Evolutionary conservation across 495 filamentous ascomycete genomes (phyloP), one percentile per base, ranked within the genome.

Genomic region (Lophium mytilinum): DNA sequence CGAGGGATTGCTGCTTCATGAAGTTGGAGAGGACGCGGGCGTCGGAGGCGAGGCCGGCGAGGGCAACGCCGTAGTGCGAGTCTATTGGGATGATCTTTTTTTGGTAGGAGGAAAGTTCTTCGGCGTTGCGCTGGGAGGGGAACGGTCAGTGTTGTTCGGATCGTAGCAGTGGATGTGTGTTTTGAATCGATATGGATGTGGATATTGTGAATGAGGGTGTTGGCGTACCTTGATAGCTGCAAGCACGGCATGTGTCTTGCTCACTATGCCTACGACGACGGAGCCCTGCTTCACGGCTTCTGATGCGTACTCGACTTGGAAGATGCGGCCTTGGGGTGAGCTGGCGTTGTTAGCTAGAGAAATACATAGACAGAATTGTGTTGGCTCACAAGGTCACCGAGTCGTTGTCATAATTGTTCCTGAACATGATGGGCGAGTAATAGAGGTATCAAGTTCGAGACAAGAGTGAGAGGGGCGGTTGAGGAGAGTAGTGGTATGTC

Each of bases 371-470:
- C 34, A 4, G 35, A 40, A 39, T 17, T 9, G 45, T 1, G 6
- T 39, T 58, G 63, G 73, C 81, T 75, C 81, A 96, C 91, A 97
- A 98, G 76, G 93, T 98, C 74, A 98, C 92, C 36, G 90, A 91
- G 77, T 98, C 93, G 82, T 97, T 98, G 77, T 98, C 93, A 80
- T 98, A 98, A 76, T 97, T 96, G 78, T 98, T 98, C 75, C 93
- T 83, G 79, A 98, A 98, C 93, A 98, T 98, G 57, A 69, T 83
- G 76, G 56, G 9, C 18, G 43, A 36, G n/a, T 40, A 24, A 9
- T 34, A 18, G 17, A 34, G 48, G 53, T 34, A 52, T 15, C 6
- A n/a, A 40, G 51, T 30, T 58, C n/a, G 17, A 58, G 37, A 63
- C 14, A 21, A 9, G n/a, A 30, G 49, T 8, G 36, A 52, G 49